These are phyloP conservation scores for Phylloboletellus chloephorus DNA, from an alignment of 1,284 basidiomycete species.

Conservation along the genomic window DNA sequence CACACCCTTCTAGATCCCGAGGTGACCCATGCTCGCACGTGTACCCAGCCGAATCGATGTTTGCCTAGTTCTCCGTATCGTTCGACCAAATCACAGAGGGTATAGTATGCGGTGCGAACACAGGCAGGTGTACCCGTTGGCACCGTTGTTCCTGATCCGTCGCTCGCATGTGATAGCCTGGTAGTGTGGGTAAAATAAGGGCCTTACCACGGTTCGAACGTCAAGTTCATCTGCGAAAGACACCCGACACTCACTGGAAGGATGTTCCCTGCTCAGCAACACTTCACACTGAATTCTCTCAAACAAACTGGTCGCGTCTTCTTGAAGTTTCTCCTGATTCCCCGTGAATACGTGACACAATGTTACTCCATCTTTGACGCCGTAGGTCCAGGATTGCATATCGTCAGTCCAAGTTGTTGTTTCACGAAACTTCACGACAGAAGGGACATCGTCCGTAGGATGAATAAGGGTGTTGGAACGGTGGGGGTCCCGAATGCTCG, in stretches of 20 bases:
- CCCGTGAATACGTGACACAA: slow-evolving; percentile 39
- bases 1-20: slow-evolving; percentile 34
- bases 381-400: slow-evolving; percentile 31
- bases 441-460: slow-evolving; percentile 28
- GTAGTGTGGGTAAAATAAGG: slow-evolving; percentile 32
- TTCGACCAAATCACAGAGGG: slow-evolving; percentile 19
- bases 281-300: slow-evolving; percentile 31
- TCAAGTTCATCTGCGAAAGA: neutral
- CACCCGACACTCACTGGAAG: slow-evolving; percentile 20
- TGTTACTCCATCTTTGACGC: slow-evolving; percentile 17
- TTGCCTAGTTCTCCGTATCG: slow-evolving; percentile 20
- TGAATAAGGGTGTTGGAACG: slow-evolving; percentile 23
- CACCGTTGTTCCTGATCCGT: slow-evolving; percentile 14
- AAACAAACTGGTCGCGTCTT: slow-evolving; percentile 30
- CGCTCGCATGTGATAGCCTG: slow-evolving; percentile 7
- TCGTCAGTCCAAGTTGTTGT: slow-evolving; percentile 23
- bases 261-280: slow-evolving; percentile 24
- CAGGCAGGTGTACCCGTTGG: slow-evolving; percentile 27
- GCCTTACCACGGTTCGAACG: slow-evolving; percentile 13
- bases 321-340: slow-evolving; percentile 33
- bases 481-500: slow-evolving; percentile 30
- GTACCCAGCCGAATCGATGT: slow-evolving; percentile 27
- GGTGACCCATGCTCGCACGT: slow-evolving; percentile 32
- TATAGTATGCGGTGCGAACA: slow-evolving; percentile 23
- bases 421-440: slow-evolving; percentile 15